These are phyloP conservation scores for Talaromyces atroroseus DNA, from an alignment of 2,329 filamentous ascomycete species.

Conservation along the genomic window DNA sequence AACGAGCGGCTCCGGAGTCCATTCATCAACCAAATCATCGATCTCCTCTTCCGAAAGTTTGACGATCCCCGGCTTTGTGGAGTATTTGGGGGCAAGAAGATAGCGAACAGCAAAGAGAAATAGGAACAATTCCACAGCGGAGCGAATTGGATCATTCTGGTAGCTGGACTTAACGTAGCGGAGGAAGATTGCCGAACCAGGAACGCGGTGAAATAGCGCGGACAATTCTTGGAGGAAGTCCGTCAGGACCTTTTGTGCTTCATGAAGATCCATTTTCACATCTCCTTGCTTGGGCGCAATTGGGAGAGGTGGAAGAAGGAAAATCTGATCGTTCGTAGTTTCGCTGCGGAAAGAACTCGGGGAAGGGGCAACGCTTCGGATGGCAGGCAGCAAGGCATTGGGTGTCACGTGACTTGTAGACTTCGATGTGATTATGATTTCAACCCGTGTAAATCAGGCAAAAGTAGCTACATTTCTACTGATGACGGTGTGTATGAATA, in stretches of 20 bases:
- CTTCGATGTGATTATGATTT: too few species aligned
- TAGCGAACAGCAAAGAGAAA: constrained; percentile 96
- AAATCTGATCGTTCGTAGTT: background rate
- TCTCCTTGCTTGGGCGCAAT: constrained; percentile 2
- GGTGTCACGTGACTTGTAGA: background rate
- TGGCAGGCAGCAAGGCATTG: background rate
- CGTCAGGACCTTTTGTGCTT: constrained; percentile 49
- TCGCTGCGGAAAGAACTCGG: background rate
- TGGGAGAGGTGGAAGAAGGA: background rate
- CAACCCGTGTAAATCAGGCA: too few species aligned
- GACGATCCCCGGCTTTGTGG: constrained; percentile 85
- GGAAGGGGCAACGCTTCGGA: background rate
- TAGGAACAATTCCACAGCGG: constrained; percentile 85
- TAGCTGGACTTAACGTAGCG: constrained; percentile 97
- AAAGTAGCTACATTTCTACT: background rate
- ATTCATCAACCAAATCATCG: constrained; percentile 93
- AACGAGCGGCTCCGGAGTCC: constrained; percentile 90
- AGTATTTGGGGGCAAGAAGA: constrained; percentile 84
- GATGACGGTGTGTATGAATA: background rate
- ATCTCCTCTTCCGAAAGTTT: constrained; percentile 92
- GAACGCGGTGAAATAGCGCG: constrained; percentile 77
- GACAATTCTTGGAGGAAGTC: constrained; percentile 52
- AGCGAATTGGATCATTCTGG: constrained; percentile 92
- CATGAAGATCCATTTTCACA: constrained; percentile 51
- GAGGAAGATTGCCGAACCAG: constrained; percentile 87